phyloP scores from a whole-genome alignment of 2,329 filamentous ascomycete genomes.

The Clonostachys byssicola region DNA sequence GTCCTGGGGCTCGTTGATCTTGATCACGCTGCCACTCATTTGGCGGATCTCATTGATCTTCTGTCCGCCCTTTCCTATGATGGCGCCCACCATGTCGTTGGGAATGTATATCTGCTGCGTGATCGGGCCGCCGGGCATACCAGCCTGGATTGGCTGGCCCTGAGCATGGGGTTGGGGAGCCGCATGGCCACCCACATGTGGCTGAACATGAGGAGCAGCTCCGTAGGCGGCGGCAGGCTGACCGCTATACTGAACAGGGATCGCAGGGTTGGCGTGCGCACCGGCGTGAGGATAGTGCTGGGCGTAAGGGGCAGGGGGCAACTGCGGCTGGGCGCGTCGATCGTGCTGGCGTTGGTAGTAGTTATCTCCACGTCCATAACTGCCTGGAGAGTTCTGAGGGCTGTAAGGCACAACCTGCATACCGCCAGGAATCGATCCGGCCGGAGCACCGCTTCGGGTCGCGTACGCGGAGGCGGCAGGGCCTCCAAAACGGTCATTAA shows the following conservation, averaged over 20 bases:
- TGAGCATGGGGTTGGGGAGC: constrained; percentile 54
- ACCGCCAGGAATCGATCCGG: constrained; percentile 89
- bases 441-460: constrained; percentile 87
- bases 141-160: constrained; percentile 69
- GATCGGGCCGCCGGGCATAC: constrained; percentile 58
- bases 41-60: constrained; percentile 99
- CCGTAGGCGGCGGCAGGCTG: constrained; percentile 70
- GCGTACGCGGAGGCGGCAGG: constrained; percentile 97
- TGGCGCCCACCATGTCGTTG: constrained; percentile 98
- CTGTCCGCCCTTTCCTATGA: constrained; percentile 95
- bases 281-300: constrained; percentile 59
- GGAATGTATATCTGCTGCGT: constrained; percentile 99
- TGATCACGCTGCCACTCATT: constrained; percentile 95
- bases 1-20: constrained; percentile 99
- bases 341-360: constrained; percentile 71
- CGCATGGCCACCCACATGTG: constrained; percentile 61
- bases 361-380: constrained; percentile 87
- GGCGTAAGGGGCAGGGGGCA: constrained; percentile 67
- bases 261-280: constrained; percentile 58
- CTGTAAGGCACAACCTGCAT: constrained; percentile 99
- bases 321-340: constrained; percentile 30
- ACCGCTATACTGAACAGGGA: constrained; percentile 74
- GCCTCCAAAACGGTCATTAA: constrained; percentile 94
- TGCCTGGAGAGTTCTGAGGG: constrained; percentile 86
- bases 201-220: constrained; percentile 71